Evolutionary conservation across 1,284 basidiomycete genomes (phyloP).

Genomic region (Cutaneotrichosporon cavernicola): DNA sequence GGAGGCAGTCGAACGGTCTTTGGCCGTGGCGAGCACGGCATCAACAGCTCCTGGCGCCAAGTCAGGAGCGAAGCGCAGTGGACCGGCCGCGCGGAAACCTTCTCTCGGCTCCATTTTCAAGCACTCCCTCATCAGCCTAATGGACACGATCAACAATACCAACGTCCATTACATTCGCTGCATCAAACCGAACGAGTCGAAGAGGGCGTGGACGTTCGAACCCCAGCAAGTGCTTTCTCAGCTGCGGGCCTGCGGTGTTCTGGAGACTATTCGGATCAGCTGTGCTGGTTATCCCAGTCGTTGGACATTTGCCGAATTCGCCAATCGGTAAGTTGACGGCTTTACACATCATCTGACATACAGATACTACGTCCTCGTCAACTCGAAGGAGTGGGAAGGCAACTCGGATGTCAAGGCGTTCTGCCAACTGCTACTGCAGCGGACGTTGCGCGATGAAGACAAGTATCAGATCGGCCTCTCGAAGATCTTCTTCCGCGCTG

Average conservation of each 20-base stretch:
- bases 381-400: constrained; percentile 74
- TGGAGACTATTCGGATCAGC: constrained; percentile 98
- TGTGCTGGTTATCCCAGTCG: constrained; percentile 99
- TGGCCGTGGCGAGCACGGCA: constrained; percentile 57
- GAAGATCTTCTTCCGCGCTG: constrained; percentile 99
- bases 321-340: constrained; percentile 71
- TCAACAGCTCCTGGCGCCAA: constrained; percentile 31
- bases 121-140: constrained; percentile 84
- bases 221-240: constrained; percentile 95
- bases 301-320: constrained; percentile 99
- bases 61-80: constrained; percentile 35
- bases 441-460: constrained; percentile 85
- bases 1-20: constrained; percentile 87
- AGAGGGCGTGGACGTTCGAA: constrained; percentile 94
- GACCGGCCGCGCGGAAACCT: constrained; percentile 76
- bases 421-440: constrained; percentile 81
- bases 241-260: constrained; percentile 94
- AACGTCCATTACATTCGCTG: constrained; percentile 99
- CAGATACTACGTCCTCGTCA: constrained; percentile 92
- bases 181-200: constrained; percentile 98
- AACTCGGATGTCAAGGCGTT: constrained; percentile 74
- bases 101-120: constrained; percentile 99
- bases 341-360: neutral
- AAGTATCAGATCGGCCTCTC: constrained; percentile 96
- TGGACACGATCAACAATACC: constrained; percentile 96